Base-by-base conservation (phyloP, 2,329 filamentous ascomycete genomes). In the Furcasterigmium sp. region DNA sequence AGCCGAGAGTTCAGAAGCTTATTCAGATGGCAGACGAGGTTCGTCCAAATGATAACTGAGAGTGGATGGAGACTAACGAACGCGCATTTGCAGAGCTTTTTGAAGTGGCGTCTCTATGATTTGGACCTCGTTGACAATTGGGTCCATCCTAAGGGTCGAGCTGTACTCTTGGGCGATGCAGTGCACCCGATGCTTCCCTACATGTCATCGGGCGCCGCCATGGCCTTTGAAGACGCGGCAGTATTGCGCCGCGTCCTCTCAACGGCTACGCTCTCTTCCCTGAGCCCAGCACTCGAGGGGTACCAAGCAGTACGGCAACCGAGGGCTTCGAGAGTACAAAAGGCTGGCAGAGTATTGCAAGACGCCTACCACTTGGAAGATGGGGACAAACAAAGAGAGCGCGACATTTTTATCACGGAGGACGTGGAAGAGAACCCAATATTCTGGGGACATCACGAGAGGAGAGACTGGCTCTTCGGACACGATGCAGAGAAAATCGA, bases 351-450 rank as follows among this genome's bases (percentile, higher is more conserved):
- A n/a, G 56, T 70, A 11, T 77, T 84, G 48, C 80, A 83, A 51
- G 71, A 74, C 52, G 64, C 84, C 2, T 83, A 82, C 42, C 80
- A 84, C 48, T 59, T 84, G 3, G 69, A 73, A 5, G 79, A 84
- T 47, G 80, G 80, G 0, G 56, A 63, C 0, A 74, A 77, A 46
- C 80, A 82, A 55, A 50, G 65, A 41, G 69, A 75, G 39, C 63
- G 79, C 1, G 79, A 83, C 17, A 46, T 50, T 29, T 23, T 28
- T 37, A 51, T 51, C 39, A 38, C 39, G 14, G 39, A 36, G 8
- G 39, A 51, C 18, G 40, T 18, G 11, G 45, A 40, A 20, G 30
- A 46, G 41, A 49, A 49, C 9, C 44, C 44, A 2, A 41, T 51
- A 8, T 51, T 47, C 36, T 51, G 46, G 49, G 46, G 46, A 0